Evolutionary conservation across 2,329 filamentous ascomycete genomes (phyloP).

Genomic region (Talaromyces verruculosus): DNA sequence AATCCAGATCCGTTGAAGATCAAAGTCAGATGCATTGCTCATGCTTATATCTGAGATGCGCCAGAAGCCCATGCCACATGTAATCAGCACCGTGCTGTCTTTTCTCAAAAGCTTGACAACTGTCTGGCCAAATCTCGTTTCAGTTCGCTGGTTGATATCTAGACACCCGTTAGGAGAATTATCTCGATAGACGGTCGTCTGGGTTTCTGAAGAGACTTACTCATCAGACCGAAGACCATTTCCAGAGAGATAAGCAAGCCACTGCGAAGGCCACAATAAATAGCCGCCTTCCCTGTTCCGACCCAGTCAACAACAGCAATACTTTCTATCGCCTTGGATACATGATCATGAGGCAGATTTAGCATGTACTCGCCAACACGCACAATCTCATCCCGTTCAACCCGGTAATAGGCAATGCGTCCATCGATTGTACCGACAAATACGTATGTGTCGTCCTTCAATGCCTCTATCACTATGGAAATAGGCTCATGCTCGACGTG

Average conservation of each 20-base stretch:
- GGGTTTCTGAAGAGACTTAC: background rate
- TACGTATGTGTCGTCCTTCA: slow-evolving; percentile 32
- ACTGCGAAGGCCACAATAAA: slow-evolving; percentile 50
- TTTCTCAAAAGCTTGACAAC: slow-evolving; percentile 35
- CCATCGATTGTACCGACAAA: slow-evolving; percentile 45
- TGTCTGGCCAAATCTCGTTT: slow-evolving; percentile 38
- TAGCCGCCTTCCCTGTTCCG: slow-evolving; percentile 23
- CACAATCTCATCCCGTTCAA: slow-evolving; percentile 27
- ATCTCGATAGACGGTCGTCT: slow-evolving; percentile 16
- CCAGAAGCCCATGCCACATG: slow-evolving; percentile 43
- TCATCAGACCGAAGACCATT: slow-evolving; percentile 28
- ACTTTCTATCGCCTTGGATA: slow-evolving; percentile 40
- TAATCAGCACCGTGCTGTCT: slow-evolving; percentile 35
- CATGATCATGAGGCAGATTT: slow-evolving; percentile 28
- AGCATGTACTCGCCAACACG: slow-evolving; percentile 30
- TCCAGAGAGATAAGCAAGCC: slow-evolving; percentile 44
- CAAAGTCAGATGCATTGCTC: slow-evolving; percentile 29
- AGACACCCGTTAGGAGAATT: slow-evolving; percentile 24
- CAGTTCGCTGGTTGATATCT: slow-evolving; percentile 36
- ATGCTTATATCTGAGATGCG: slow-evolving; percentile 33
- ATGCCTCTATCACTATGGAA: slow-evolving; percentile 34
- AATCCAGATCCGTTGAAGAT: slow-evolving; percentile 41
- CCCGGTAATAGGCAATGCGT: slow-evolving; percentile 35
- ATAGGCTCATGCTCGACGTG: slow-evolving; percentile 38
- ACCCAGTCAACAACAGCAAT: slow-evolving; percentile 30